Base-by-base conservation (phyloP, 495 filamentous ascomycete genomes). In the Penicillium desertorum region DNA sequence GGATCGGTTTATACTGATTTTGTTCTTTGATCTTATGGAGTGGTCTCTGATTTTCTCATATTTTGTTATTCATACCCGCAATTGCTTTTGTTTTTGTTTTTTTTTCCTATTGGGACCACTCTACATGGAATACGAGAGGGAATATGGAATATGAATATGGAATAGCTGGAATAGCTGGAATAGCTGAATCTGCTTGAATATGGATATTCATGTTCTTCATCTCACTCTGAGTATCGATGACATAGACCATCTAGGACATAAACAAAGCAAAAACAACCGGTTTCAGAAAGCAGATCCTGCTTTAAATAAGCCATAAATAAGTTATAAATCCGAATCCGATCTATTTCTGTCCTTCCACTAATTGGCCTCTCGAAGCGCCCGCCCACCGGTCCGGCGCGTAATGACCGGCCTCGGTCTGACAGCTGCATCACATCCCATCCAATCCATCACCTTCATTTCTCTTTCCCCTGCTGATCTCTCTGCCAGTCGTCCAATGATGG, bases 61-160 rank as follows among this genome's bases (percentile, higher is more conserved):
- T 59, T 45, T 44, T 58, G 43, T 60, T 30, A 51, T 61, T 66
- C 66, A 68, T 68, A 68, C 65, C 66, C 61, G 59, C 63, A 60
- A 56, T 61, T 52, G 57, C 59, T 58, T 47, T 49, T 34, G 10
- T 14, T 56, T 61, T 49, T 51, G 11, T 16, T 60, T 32, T 54
- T 19, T 56, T 12, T 47, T 41, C 43, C 16, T 19, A 17, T 23
- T 52, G 23, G 6, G 34, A 25, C 30, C 29, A 34, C 36, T 52
- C 19, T 23, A 14, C 23, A 53, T 43, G 37, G 37, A 17, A 50
- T 23, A 50, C 12, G 47, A 49, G 30, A 42, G 23, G 27, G 16
- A 27, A 49, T 48, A 48, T 30, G 45, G 46, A 49, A 49, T 49
- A 49, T 39, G 46, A 49, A 49, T 34, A 49, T 53, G 37, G n/a